Evolutionary conservation across 1,139 yeast genomes (phyloP), one percentile per base, ranked within the genome.

Genomic region (Yueomyces sp.): DNA sequence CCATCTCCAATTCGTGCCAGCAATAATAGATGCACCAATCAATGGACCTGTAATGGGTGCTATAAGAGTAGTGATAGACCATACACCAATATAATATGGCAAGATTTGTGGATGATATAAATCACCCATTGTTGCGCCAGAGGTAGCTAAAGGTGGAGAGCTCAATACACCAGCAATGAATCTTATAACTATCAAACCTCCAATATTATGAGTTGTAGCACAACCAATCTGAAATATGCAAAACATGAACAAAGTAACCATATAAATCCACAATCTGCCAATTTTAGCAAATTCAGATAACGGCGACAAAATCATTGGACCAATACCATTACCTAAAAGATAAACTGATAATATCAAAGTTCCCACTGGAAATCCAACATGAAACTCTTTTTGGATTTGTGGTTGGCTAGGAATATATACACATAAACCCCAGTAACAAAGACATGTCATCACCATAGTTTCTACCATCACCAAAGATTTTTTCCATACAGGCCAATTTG

Each of bases 1-100:
- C 65, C 70, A 64, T 54, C 75, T 62, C 76, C 76, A 72, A 32
- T 46, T 59, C 68, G 66, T 48, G 57, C 68, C 59, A 61, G 65
- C 59, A 60, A 48, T 70, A 67, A 53, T 68, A 63, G 63, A 65
- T 56, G 55, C 75, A 43, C 81, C 79, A 40, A 81, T 60, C 19
- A 79, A 57, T 3, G 89, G 87, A 2, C 85, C 89, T 31, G 78
- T 51, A 27, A 72, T 72, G 0, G 85, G 85, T 38, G 86, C 87
- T 46, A 62, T 67, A 50, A 67, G 76, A 52, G 72, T 76, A 60
- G 63, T 76, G 45, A 52, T 69, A 58, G 72, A 76, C 80, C 68
- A 76, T 43, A 65, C 59, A 39, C 57, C 77, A 54, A 67, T 38
- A 51, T 64, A 76, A 62, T 67, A 26, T 55, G 48, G 75, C 63